Evolutionary conservation across 805 yeast genomes (phyloP).

Genomic region (Millerozyma acaciae): DNA sequence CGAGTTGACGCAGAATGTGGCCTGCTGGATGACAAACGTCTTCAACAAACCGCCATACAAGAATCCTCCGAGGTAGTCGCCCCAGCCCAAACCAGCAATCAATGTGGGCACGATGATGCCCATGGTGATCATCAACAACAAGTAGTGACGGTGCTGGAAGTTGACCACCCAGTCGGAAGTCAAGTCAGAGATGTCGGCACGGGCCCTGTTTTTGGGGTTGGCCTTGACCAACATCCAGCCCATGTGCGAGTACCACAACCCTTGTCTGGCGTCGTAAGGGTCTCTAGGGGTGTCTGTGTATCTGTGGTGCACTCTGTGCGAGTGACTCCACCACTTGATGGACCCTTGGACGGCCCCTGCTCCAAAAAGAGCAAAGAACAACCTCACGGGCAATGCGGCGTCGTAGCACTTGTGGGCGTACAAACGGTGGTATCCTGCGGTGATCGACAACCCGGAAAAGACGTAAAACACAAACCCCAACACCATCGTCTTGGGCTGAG

Average conservation of each 20-base stretch:
- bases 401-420: conserved; percentile 74
- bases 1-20: conserved; percentile 82
- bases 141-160: conserved; percentile 79
- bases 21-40: conserved; percentile 72
- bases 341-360: conserved; percentile 84
- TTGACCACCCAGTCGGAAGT: conserved; percentile 74
- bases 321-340: conserved; percentile 86
- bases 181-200: conserved; percentile 78
- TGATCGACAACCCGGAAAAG: conserved; percentile 69
- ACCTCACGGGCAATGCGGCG: conserved; percentile 56
- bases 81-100: conserved; percentile 55
- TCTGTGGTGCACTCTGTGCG: conserved; percentile 83
- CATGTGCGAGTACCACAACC: conserved; percentile 80
- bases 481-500: conserved; percentile 48
- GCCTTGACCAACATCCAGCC: conserved; percentile 84
- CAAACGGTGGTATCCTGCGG: conserved; percentile 81
- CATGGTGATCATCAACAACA: conserved; percentile 53
- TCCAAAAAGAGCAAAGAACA: conserved; percentile 72
- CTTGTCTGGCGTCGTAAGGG: conserved; percentile 82
- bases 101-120: conserved; percentile 63
- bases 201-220: conserved; percentile 75
- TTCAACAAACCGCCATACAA: conserved; percentile 72
- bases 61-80: conserved; percentile 67
- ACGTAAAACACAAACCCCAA: conserved; percentile 53
- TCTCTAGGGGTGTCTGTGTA: conserved; percentile 80